A percentile compares a stretch with the other conserved stretches of the same genome.
Conservation (phyloP, 768 basidiomycete genomes). For the Termitomyces sp. region DNA sequence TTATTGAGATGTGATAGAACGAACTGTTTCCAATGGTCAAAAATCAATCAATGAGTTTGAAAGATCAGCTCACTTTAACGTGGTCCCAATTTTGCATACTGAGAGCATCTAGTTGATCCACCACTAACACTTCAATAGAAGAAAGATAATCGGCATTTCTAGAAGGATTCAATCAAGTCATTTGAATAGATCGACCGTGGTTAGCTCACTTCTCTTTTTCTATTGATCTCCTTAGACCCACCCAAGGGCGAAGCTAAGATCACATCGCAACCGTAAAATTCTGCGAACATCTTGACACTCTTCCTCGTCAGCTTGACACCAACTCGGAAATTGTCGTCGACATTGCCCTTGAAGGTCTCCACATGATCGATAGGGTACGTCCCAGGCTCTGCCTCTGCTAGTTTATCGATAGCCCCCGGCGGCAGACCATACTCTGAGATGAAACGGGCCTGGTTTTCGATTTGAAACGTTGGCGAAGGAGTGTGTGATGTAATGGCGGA, state of each 20-base stretch:
- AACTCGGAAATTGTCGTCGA: slow-evolving; percentile 91
- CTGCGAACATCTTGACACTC: slow-evolving; percentile 85
- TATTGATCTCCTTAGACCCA: slow-evolving; percentile 79
- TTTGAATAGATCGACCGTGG: not conserved
- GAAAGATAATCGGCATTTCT: slow-evolving; percentile 89
- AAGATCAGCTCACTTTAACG: slow-evolving; percentile 58
- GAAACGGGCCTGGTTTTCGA: slow-evolving; percentile 87
- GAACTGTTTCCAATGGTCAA: slow-evolving; percentile 45
- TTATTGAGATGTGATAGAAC: slow-evolving; percentile 82
- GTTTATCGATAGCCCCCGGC: slow-evolving; percentile 72
- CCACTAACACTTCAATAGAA: slow-evolving; percentile 86
- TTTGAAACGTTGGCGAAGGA: slow-evolving; percentile 65
- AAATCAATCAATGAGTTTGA: not conserved
- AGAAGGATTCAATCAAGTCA: not conserved
- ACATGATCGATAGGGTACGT: slow-evolving; percentile 86
- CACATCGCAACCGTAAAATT: slow-evolving; percentile 87
- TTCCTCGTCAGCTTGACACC: slow-evolving; percentile 92
- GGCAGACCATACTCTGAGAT: slow-evolving; percentile 79
- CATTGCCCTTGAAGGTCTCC: slow-evolving; percentile 92
- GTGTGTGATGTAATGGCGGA: slow-evolving; percentile 74
- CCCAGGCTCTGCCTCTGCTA: slow-evolving; percentile 65
- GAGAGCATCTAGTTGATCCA: slow-evolving; percentile 90
- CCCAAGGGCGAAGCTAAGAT: slow-evolving; percentile 94
- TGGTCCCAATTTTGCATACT: slow-evolving; percentile 99
- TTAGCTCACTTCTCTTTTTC: slow-evolving; percentile 85